Conservation (phyloP, 1,139 yeast species). For the Saccharomyces hybrid region DNA sequence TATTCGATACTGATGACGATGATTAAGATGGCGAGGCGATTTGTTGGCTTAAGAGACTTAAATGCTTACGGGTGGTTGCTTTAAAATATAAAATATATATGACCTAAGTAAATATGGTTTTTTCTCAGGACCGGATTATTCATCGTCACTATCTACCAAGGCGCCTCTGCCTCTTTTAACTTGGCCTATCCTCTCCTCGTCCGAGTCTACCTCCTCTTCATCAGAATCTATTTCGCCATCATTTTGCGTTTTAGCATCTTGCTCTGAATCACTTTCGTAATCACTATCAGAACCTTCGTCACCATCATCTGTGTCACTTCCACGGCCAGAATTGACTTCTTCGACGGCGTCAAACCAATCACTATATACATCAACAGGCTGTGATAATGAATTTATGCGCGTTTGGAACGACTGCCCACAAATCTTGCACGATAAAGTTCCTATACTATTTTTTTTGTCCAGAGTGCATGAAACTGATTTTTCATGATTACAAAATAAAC, state of each 20-base stretch:
- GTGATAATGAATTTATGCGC: constrained; percentile 56
- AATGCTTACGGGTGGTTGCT: background rate
- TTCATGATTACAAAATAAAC: constrained; percentile 94
- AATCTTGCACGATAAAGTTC: constrained; percentile 80
- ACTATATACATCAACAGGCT: constrained; percentile 87
- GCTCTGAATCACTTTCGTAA: constrained; percentile 28
- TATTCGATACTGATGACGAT: constrained; percentile 30
- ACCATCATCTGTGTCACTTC: constrained; percentile 31
- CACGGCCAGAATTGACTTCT: constrained; percentile 73
- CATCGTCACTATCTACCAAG: constrained; percentile 30
- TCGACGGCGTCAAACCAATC: constrained; percentile 99
- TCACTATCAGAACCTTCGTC: constrained; percentile 28
- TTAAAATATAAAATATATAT: background rate
- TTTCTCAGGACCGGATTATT: constrained; percentile 9
- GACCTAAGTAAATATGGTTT: background rate
- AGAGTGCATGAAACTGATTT: constrained; percentile 80
- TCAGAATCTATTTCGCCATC: constrained; percentile 31
- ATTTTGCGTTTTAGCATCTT: constrained; percentile 14
- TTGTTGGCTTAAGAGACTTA: background rate
- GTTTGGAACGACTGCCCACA: constrained; percentile 95
- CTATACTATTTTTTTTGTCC: constrained; percentile 82
- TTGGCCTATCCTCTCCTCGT: constrained; percentile 28
- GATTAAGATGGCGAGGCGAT: constrained; percentile 7
- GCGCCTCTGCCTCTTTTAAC: constrained; percentile 24
- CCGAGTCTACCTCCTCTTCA: constrained; percentile 28